Base-by-base conservation (phyloP, 169 alveolate genomes). In the Blepharisma undulans region DNA sequence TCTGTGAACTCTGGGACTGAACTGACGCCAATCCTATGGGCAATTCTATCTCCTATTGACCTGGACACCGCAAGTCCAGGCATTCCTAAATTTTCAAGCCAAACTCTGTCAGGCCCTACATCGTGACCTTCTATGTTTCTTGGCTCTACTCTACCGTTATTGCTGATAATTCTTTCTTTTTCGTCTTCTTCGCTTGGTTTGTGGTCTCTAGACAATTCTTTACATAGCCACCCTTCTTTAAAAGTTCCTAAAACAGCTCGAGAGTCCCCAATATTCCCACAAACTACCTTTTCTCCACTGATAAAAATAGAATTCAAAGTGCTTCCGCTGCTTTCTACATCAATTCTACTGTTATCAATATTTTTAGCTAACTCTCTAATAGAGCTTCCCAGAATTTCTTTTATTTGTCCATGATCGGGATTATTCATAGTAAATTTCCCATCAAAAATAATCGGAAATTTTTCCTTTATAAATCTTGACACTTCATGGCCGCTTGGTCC, bases 31-130 rank as follows among this genome's bases (percentile, higher is more conserved):
- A 96, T 97, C 34, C 95, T 92, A 61, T 95, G 93, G 4, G 98
- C 98, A 27, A 97, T 92, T 72, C 95, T 92, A 87, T 98, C 99
- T 0, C 99, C 99, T 22, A 98, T 93, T 66, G 98, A 96, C 72
- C 99, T 95, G 66, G 98, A 95, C 98, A 98, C 96, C 5, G 99
- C 99, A 88, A 98, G 92, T 0, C 99, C 99, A 25, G 98, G 98
- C 2, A 91, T 90, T 61, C 85, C 92, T 84, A 91, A 91, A 71
- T 93, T 94, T 85, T 92, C 92, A 36, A 93, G 77, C 97, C 97
- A 95, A 0, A 95, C 97, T 66, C 97, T 89, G 29, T 91, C 89
- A 21, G 97, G 97, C 3, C 97, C 97, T 19, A 95, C 92, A 32
- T 88, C 92, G 59, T 92, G 92, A 21, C 92, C 92, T 48, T 92